These are phyloP conservation scores for Trichophyton rubrum DNA, from an alignment of 2,329 filamentous ascomycete species.

Conservation along the genomic window DNA sequence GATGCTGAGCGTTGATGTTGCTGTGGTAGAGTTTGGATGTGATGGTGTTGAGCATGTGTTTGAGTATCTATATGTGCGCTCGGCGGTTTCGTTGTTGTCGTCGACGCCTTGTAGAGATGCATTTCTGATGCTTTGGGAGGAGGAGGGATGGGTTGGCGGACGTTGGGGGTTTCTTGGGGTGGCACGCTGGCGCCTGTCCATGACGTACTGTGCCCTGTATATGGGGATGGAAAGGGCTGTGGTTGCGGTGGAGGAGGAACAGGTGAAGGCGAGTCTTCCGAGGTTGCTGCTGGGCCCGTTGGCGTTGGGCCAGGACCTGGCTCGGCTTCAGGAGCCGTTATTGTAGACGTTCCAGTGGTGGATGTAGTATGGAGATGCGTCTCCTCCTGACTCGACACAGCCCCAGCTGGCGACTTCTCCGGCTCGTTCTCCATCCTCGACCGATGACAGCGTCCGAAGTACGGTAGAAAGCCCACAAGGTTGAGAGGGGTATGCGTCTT, in stretches of 20 bases:
- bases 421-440: background rate
- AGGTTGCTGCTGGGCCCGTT: background rate
- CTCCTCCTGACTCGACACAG: background rate
- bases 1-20: background rate
- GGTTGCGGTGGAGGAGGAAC: background rate
- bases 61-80: background rate
- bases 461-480: no score
- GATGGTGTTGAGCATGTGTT: background rate
- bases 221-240: background rate
- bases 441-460: background rate
- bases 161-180: background rate
- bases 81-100: background rate
- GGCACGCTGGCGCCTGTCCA: background rate
- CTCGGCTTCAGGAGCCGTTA: background rate
- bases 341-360: background rate
- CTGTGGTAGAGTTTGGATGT: background rate
- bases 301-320: background rate
- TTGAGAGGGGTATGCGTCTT: background rate
- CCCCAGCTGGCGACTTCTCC: background rate
- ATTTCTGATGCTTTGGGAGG: conserved; percentile 6
- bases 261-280: background rate
- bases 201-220: background rate
- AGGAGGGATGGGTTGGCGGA: background rate
- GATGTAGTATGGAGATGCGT: background rate
- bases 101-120: background rate